Evolutionary conservation across 164 flowering plant genomes (phyloP), one percentile per base, ranked within the genome.

Genomic region (Sedum album): DNA sequence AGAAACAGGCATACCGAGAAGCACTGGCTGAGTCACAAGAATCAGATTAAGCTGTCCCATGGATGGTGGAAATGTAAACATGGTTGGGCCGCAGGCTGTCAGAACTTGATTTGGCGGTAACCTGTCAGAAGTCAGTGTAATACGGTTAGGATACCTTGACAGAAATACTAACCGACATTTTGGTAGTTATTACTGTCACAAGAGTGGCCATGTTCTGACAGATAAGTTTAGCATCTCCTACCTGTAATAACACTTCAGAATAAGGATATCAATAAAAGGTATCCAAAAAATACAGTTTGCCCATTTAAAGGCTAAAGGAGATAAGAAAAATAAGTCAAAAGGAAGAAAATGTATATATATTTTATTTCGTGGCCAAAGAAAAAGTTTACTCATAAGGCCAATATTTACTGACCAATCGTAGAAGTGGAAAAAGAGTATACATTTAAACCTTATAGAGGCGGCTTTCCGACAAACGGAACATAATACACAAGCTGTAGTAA

Each of bases 81-180:
- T 28, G 62, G 33, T 57, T 57, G 62, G 33, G 62, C 6, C 33
- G 33, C 33, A 26, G 33, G 62, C 62, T 57, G 62, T 57, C 62
- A 35, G 38, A 57, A 14, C 7, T 57, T 28, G 33, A 8, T 57
- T 57, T 57, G 62, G 62, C 62, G 62, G 62, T 28, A 11, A 28
- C 17, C 62, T 28, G 62, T 57, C 62, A 57, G 62, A 57, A 57
- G 62, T 11, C 15, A 25, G 33, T 20, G 33, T 33, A 28, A 57
- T 57, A 57, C 62, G 8, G 62, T 57, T 57, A 57, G 33, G 33
- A 57, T 26, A 6, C 6, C 7, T 13, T 8, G 33, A 57, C 62
- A 26, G 6, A 14, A 26, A 30, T 14, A 26, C 13, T 13, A 30
- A 57, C 33, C 20, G 18, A 57, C 33, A 26, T 28, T 57, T 57